Evolutionary conservation across 1,284 basidiomycete species (phyloP).

Genomic region (Puccinia polysora): DNA sequence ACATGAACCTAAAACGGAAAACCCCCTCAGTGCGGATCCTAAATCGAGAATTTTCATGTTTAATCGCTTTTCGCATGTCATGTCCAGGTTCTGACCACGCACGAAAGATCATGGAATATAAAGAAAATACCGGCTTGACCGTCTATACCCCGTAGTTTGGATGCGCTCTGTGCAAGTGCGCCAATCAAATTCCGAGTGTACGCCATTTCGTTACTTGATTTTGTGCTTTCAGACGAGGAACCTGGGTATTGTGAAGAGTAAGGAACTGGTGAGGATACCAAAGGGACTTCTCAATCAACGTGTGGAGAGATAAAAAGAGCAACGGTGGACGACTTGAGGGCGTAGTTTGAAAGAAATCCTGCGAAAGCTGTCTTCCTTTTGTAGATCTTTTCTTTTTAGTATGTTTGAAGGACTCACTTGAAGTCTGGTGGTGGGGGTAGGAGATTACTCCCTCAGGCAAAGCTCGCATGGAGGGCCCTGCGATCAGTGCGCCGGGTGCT

Average conservation of each 20-base stretch:
- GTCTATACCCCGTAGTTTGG: constrained; percentile 51
- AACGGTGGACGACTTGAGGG: too few species aligned
- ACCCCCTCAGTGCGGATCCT: constrained; percentile 73
- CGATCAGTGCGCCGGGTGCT: neutral
- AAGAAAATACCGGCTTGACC: constrained; percentile 78
- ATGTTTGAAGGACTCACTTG: neutral
- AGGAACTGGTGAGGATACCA: neutral
- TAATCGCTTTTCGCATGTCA: neutral
- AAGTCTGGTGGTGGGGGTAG: neutral
- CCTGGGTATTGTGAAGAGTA: neutral
- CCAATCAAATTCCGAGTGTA: constrained; percentile 38
- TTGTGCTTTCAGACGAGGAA: neutral
- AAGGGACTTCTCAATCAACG: neutral
- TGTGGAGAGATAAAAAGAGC: too few species aligned
- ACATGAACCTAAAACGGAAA: constrained; percentile 53
- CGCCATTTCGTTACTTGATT: constrained; percentile 21
- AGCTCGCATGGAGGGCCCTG: neutral
- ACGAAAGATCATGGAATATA: constrained; percentile 72
- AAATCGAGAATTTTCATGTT: neutral
- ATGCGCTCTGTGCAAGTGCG: constrained; percentile 22
- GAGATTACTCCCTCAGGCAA: neutral
- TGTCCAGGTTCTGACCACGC: neutral
- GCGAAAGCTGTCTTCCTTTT: too few species aligned
- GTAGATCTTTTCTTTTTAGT: too few species aligned
- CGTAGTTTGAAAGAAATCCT: too few species aligned